Conservation (phyloP, 2,329 filamentous ascomycete genomes). For the Coniochaeta ligniaria region DNA sequence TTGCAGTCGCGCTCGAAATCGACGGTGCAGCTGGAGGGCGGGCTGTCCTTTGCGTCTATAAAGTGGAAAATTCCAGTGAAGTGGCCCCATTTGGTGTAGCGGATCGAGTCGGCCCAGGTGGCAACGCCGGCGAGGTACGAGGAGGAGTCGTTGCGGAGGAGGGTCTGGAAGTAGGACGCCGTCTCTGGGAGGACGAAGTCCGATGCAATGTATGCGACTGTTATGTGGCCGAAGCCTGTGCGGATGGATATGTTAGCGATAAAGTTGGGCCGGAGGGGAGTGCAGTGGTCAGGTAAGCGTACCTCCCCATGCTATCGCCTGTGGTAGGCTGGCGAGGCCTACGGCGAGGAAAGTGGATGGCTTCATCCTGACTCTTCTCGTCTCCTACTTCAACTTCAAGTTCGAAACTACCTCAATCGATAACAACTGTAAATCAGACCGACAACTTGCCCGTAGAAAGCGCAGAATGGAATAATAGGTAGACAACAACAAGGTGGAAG, state of each 20-base stretch:
- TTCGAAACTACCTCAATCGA: too few species aligned
- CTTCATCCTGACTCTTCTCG: conserved; percentile 10
- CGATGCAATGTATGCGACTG: conserved; percentile 55
- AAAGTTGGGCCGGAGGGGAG: too few species aligned
- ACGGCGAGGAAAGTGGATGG: conserved; percentile 10
- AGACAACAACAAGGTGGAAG: not conserved
- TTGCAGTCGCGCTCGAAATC: conserved; percentile 56
- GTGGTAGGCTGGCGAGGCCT: conserved; percentile 22
- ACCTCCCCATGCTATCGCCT: conserved; percentile 34
- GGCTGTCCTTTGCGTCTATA: conserved; percentile 60
- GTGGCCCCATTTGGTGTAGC: conserved; percentile 55
- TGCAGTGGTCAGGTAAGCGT: too few species aligned
- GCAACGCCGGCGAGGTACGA: conserved; percentile 58
- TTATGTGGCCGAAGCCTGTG: conserved; percentile 56
- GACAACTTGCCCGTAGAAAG: too few species aligned
- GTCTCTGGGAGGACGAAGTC: conserved; percentile 52
- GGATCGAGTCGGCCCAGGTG: conserved; percentile 60
- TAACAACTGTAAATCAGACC: too few species aligned
- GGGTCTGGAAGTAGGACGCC: conserved; percentile 45
- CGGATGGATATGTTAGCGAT: not conserved
- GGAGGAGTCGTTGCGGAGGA: conserved; percentile 45
- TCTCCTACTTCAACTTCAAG: too few species aligned
- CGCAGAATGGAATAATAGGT: too few species aligned
- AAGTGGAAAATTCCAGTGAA: conserved; percentile 60
- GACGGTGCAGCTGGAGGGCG: conserved; percentile 50